A percentile compares a stretch with the other conserved stretches of the same genome.
Conservation (phyloP, 148 eudicot species). For the Selenicereus undatus region DNA sequence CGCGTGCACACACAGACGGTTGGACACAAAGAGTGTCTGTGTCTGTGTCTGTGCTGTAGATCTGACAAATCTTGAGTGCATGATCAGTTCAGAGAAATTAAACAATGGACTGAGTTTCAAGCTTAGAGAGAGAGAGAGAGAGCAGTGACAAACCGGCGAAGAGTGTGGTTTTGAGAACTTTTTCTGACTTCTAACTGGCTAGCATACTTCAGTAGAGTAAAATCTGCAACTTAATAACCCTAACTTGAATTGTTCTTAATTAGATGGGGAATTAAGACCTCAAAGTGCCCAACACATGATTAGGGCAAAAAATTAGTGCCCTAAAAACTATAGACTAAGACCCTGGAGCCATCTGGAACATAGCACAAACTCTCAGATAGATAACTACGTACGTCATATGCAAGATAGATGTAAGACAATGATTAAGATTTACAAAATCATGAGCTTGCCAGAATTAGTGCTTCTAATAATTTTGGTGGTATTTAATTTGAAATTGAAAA, state of each 20-base stretch:
- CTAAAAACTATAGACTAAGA: background rate
- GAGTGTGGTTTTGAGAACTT: background rate
- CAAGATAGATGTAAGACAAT: too few species aligned
- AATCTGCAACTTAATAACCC: background rate
- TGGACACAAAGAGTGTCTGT: background rate
- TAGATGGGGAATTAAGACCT: background rate
- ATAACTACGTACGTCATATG: too few species aligned
- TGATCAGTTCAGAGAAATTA: background rate
- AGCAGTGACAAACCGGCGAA: background rate
- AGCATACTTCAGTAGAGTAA: background rate
- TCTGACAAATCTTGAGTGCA: background rate
- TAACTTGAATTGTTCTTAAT: background rate
- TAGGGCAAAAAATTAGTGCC: background rate
- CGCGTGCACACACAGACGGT: too few species aligned
- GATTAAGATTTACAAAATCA: background rate
- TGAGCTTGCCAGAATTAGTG: too few species aligned
- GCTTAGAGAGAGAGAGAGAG: background rate
- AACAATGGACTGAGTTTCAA: background rate
- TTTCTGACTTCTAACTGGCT: background rate
- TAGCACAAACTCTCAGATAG: too few species aligned
- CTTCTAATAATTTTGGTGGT: too few species aligned
- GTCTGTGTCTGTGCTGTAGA: background rate
- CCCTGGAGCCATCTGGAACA: background rate
- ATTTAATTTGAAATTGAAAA: too few species aligned
- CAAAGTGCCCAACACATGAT: background rate